Percentiles rank a stretch among this genome's conserved stretches.
These are phyloP conservation scores for Diaporthe destruens DNA, from an alignment of 2,329 filamentous ascomycete species.

Conservation along the genomic window DNA sequence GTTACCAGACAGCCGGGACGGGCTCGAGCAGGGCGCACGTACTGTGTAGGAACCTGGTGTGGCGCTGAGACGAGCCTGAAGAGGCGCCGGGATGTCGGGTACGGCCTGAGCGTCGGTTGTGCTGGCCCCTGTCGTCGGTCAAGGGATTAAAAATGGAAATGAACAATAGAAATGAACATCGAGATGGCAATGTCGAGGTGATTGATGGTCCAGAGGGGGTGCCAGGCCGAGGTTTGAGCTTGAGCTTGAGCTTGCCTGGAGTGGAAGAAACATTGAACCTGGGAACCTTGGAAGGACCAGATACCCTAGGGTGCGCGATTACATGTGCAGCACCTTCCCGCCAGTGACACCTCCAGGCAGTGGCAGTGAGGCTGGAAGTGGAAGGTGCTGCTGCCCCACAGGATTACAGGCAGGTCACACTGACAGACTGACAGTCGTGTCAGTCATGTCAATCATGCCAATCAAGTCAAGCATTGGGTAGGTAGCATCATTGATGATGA, in stretches of 20 bases:
- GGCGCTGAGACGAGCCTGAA: background rate
- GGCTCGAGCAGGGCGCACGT: background rate
- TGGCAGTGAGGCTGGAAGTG: background rate
- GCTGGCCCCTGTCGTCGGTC: background rate
- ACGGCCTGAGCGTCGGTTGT: conserved; percentile 17
- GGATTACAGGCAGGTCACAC: background rate
- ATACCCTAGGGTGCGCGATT: too few species aligned
- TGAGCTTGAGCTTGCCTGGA: background rate
- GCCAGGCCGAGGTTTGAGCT: background rate
- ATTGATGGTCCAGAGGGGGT: background rate
- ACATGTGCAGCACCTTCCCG: background rate
- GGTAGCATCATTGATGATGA: background rate
- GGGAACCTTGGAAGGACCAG: background rate
- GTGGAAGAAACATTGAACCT: too few species aligned
- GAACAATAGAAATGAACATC: too few species aligned
- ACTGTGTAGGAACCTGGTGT: background rate
- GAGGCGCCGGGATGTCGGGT: conserved; percentile 33
- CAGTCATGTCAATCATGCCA: too few species aligned
- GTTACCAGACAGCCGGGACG: conserved; percentile 34
- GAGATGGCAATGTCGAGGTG: background rate
- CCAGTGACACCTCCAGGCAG: background rate
- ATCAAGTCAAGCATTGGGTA: background rate
- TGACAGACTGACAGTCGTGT: background rate
- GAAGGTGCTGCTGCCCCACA: background rate
- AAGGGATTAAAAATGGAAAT: background rate